Conservation (phyloP, 2,329 filamentous ascomycete genomes). For the Fusarium sarcochroum region DNA sequence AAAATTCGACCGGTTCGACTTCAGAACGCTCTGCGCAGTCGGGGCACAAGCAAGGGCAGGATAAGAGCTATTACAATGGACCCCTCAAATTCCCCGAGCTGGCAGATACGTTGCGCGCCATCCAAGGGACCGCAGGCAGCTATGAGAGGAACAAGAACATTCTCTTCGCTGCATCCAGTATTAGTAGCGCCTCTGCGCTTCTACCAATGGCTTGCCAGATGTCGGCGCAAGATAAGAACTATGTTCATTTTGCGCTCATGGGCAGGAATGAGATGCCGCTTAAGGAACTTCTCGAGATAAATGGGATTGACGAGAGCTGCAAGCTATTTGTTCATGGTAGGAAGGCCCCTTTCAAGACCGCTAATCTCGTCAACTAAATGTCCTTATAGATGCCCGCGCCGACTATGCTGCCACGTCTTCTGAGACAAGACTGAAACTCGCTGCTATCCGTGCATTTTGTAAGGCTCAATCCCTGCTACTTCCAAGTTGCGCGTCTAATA, state of each 20-base stretch:
- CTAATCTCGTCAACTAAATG: conserved; percentile 32
- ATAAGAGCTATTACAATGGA: conserved; percentile 72
- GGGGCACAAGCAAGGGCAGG: conserved; percentile 35
- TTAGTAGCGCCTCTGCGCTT: conserved; percentile 79
- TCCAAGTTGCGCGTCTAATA: conserved; percentile 18
- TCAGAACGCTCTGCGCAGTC: conserved; percentile 16
- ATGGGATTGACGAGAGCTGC: conserved; percentile 82
- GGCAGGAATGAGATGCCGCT: conserved; percentile 79
- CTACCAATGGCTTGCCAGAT: conserved; percentile 91
- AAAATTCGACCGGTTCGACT: conserved; percentile 16
- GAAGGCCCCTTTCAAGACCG: conserved; percentile 8
- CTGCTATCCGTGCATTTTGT: conserved; percentile 75
- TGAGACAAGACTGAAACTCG: conserved; percentile 76
- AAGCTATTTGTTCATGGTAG: conserved; percentile 72
- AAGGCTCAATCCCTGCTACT: conserved; percentile 46
- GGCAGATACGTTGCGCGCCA: conserved; percentile 72
- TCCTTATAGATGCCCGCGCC: conserved; percentile 76
- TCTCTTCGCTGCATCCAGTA: conserved; percentile 81
- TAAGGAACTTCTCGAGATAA: conserved; percentile 79
- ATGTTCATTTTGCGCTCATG: conserved; percentile 86
- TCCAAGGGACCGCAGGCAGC: conserved; percentile 67
- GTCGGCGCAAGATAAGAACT: conserved; percentile 76
- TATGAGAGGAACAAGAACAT: conserved; percentile 75
- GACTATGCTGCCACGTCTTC: conserved; percentile 80
- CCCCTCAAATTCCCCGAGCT: conserved; percentile 78